These are phyloP conservation scores for Ophiostoma quercus DNA, from an alignment of 2,329 filamentous ascomycete genomes.

Conservation along the genomic window DNA sequence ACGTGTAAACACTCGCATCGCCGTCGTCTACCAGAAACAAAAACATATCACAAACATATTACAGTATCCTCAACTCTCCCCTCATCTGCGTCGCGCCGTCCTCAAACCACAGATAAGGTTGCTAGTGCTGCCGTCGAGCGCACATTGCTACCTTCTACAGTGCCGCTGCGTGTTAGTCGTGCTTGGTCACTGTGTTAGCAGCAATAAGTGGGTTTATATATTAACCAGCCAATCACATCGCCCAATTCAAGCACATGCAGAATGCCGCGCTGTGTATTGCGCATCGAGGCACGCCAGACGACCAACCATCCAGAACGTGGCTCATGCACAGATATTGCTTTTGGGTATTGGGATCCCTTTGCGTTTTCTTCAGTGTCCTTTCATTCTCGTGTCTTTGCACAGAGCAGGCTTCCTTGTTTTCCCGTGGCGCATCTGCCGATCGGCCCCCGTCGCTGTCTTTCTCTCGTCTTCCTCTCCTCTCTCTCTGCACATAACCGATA, in stretches of 20 bases:
- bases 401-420: neutral
- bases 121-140: conserved; percentile 1
- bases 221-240: neutral
- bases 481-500: neutral
- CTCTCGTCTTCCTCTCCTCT: neutral
- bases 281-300: neutral
- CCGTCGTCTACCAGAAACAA: neutral
- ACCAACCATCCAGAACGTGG: conserved; percentile 16
- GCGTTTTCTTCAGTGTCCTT: neutral
- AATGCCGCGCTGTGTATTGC: neutral
- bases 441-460: neutral
- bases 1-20: neutral
- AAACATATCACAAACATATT: no score
- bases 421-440: conserved; percentile 7
- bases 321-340: neutral
- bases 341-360: neutral
- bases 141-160: neutral
- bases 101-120: neutral
- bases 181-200: neutral
- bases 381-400: neutral
- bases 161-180: conserved; percentile 7
- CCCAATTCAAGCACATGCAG: conserved; percentile 9
- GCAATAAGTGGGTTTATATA: neutral
- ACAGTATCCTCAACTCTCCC: neutral
- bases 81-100: neutral